A percentile compares a stretch with the other conserved stretches of the same genome.
Conservation (phyloP, 2,329 filamentous ascomycete genomes). For the Akanthomyces muscarius region DNA sequence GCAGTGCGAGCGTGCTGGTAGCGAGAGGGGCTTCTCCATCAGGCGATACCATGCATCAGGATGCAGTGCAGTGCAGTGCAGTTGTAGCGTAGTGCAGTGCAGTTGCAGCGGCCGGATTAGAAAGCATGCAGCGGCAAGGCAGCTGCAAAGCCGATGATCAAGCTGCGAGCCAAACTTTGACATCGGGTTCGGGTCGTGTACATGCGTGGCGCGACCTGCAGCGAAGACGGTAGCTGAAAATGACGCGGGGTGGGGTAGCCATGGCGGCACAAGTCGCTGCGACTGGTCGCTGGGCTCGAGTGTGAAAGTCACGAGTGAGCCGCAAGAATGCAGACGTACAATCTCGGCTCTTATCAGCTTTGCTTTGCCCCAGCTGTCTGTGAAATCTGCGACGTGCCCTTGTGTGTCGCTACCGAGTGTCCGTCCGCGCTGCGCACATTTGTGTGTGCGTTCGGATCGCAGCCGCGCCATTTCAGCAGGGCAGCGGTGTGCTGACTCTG, state of each 20-base stretch:
- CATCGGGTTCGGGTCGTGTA: not conserved
- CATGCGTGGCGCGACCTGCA: conserved; percentile 16
- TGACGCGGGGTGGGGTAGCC: conserved; percentile 11
- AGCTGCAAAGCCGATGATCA: conserved; percentile 11
- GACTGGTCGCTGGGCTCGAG: not conserved
- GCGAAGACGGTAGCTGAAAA: conserved; percentile 16
- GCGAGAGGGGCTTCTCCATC: not conserved
- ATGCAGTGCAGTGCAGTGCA: not conserved
- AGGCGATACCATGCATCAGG: not conserved
- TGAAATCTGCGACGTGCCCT: not conserved
- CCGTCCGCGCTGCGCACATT: not conserved
- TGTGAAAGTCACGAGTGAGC: conserved; percentile 10
- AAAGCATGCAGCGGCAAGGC: not conserved
- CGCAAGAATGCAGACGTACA: conserved; percentile 14
- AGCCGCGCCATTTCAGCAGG: not conserved
- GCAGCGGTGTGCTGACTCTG: conserved; percentile 8
- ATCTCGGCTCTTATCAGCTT: conserved; percentile 13
- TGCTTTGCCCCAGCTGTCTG: conserved; percentile 2
- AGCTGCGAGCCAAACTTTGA: conserved; percentile 7
- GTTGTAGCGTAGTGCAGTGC: not conserved
- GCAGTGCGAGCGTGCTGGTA: not conserved
- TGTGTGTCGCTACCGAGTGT: not conserved
- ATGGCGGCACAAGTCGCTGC: not conserved
- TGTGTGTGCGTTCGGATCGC: not conserved
- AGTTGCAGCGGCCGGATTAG: conserved; percentile 1